Evolutionary conservation across 1,139 yeast species (phyloP), one percentile per base, ranked within the genome.

Genomic region (Protomyces lactucae-debilis): DNA sequence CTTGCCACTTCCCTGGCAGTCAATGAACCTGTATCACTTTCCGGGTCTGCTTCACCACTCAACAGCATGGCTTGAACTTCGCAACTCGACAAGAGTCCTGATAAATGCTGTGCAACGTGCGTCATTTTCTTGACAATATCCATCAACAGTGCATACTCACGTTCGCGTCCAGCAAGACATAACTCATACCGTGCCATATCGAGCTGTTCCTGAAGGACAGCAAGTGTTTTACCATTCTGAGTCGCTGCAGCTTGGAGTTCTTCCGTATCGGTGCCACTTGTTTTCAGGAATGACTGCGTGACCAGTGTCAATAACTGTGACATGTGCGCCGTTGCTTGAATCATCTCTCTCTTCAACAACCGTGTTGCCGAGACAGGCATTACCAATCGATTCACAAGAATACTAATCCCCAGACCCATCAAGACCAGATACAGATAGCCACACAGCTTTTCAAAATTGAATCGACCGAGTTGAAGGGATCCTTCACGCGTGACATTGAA

Each of bases 401-500:
- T 83, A 0, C 91, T 81, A 2, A 87, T 79, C 2, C 79, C 54
- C 57, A 88, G 84, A 0, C 96, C 96, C 0, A 81, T 74, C 16
- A 79, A 73, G 16, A 87, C 90, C 68, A 88, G 85, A 65, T 76
- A 72, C 57, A 86, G 81, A 12, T 86, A 82, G 48, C 86, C 82
- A 43, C 76, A 68, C 40, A 88, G 76, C 69, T 87, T 79, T 36
- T 76, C 77, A 66, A 85, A 72, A 0, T 92, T 88, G n/a, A 88
- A 78, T 16, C 73, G 73, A 10, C 86, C 85, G 0, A 84, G 80
- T 71, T 87, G 87, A 55, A 82, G 76, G 55, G 87, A 82, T 12
- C 92, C 93, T 71, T 88, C 96, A 70, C 86, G 85, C n/a, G 88
- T 83, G 53, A 88, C 80, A 68, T 89, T 85, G 0, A 91, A 82